Evolutionary conservation across 208 protist species (phyloP).

Genomic region (Wallacemonas sp.): DNA sequence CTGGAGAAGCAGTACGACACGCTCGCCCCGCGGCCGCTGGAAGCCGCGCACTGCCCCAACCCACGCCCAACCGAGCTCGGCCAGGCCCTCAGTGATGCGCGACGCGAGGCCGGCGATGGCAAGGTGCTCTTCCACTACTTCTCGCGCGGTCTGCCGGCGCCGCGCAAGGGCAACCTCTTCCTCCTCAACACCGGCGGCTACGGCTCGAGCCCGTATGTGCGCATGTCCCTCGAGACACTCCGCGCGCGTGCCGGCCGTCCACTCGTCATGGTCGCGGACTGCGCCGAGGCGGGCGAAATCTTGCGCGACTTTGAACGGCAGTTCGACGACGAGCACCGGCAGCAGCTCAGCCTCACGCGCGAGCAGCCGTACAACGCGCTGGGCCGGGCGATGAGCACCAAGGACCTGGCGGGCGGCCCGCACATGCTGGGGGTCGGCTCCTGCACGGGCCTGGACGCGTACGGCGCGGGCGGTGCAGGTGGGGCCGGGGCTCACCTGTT

Average conservation of each 20-base stretch:
- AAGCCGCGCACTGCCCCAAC: constrained; percentile 54
- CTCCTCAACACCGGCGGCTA: constrained; percentile 37
- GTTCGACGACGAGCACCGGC: constrained; percentile 61
- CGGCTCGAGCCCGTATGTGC: constrained; percentile 31
- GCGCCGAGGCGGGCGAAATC: constrained; percentile 66
- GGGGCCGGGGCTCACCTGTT: not conserved
- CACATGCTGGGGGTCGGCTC: constrained; percentile 16
- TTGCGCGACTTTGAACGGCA: constrained; percentile 60
- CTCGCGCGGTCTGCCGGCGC: constrained; percentile 63
- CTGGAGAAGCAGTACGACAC: constrained; percentile 75
- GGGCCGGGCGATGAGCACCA: constrained; percentile 23
- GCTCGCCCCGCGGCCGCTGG: constrained; percentile 63
- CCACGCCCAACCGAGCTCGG: constrained; percentile 49
- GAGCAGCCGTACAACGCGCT: constrained; percentile 40
- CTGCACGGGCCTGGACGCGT: constrained; percentile 13
- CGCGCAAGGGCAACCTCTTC: constrained; percentile 49
- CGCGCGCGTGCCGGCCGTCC: constrained; percentile 63
- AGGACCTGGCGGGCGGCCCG: constrained; percentile 18
- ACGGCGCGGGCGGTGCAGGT: constrained; percentile 10
- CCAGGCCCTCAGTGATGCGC: constrained; percentile 58
- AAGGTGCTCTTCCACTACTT: constrained; percentile 89
- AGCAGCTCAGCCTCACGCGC: constrained; percentile 46
- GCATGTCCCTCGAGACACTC: constrained; percentile 61
- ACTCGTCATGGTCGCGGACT: constrained; percentile 86
- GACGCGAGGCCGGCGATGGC: constrained; percentile 57